Percentiles rank a stretch among this genome's conserved stretches.
phyloP scores from a whole-genome alignment of 306 rosid species.

The Rosa rugosa region DNA sequence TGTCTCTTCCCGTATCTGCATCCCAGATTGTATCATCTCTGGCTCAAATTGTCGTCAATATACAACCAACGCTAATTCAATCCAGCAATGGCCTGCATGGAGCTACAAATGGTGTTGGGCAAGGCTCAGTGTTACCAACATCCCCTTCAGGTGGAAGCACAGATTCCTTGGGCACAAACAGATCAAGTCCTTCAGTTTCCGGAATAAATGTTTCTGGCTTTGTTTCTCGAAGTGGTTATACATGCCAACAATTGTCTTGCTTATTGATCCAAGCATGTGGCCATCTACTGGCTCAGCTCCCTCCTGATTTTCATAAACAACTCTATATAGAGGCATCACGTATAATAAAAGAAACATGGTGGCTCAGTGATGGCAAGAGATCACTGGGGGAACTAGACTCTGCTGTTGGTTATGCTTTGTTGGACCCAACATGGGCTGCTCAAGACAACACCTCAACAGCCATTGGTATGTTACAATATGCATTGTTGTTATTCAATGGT shows the following conservation, averaged over 20 bases:
- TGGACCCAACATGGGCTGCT: constrained; percentile 99
- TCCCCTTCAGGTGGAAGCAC: constrained; percentile 99
- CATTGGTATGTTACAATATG: constrained; percentile 56
- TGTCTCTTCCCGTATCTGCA: constrained; percentile 89
- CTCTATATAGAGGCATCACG: constrained; percentile 90
- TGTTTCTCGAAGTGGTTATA: constrained; percentile 94
- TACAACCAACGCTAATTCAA: constrained; percentile 88
- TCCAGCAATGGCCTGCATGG: constrained; percentile 81
- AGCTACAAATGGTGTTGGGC: constrained; percentile 74
- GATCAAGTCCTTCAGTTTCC: constrained; percentile 78
- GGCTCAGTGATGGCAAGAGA: constrained; percentile 84
- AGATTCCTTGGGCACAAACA: constrained; percentile 85
- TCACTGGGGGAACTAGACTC: constrained; percentile 82
- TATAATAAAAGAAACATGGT: constrained; percentile 93
- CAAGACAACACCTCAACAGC: constrained; percentile 99
- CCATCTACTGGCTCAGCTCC: constrained; percentile 92
- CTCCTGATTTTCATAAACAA: constrained; percentile 84
- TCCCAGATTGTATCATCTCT: constrained; percentile 85
- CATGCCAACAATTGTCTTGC: constrained; percentile 92
- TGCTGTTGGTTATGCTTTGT: constrained; percentile 94
- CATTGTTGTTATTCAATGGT: constrained; percentile 12
- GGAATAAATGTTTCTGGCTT: constrained; percentile 87
- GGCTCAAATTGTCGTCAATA: constrained; percentile 86
- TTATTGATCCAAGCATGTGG: constrained; percentile 98
- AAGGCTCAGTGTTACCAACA: constrained; percentile 83